Evolutionary conservation across 805 yeast species (phyloP).

Genomic region (Diddensiella transvaalensis): DNA sequence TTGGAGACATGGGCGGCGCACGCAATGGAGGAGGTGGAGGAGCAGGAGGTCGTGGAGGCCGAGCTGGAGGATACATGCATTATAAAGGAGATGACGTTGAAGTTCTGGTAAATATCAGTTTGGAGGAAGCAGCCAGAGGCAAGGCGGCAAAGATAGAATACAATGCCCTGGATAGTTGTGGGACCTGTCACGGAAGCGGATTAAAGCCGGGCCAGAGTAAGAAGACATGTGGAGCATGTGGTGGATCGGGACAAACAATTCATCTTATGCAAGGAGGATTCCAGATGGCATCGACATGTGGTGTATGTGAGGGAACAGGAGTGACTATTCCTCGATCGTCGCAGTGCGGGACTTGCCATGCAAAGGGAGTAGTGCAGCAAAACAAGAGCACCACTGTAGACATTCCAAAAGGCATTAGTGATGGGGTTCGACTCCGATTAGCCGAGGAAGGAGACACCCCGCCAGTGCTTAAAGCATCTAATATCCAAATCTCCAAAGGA

Average conservation of each 20-base stretch:
- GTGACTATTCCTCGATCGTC: constrained; percentile 64
- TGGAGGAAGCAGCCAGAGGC: constrained; percentile 82
- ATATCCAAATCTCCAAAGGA: constrained; percentile 69
- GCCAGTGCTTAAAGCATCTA: constrained; percentile 65
- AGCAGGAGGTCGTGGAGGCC: constrained; percentile 35
- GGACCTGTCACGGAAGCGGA: constrained; percentile 81
- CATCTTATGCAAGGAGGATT: constrained; percentile 88
- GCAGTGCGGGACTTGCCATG: constrained; percentile 78
- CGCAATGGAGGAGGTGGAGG: constrained; percentile 29
- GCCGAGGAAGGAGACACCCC: constrained; percentile 93
- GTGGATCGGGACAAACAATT: constrained; percentile 88
- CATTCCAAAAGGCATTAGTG: constrained; percentile 83
- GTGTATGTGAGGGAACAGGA: constrained; percentile 84
- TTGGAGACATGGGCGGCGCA: constrained; percentile 41
- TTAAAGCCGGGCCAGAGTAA: constrained; percentile 71
- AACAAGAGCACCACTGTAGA: constrained; percentile 73
- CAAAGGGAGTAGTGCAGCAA: constrained; percentile 75
- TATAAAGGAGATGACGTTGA: constrained; percentile 88
- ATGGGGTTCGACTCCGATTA: constrained; percentile 80
- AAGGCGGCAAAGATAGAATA: constrained; percentile 62
- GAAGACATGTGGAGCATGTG: constrained; percentile 79
- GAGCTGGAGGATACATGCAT: constrained; percentile 59
- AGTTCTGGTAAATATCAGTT: constrained; percentile 64
- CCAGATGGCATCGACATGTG: constrained; percentile 94
- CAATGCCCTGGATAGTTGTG: constrained; percentile 71